Evolutionary conservation across 495 filamentous ascomycete genomes (phyloP).

Genomic region (Penicillium odoratum): DNA sequence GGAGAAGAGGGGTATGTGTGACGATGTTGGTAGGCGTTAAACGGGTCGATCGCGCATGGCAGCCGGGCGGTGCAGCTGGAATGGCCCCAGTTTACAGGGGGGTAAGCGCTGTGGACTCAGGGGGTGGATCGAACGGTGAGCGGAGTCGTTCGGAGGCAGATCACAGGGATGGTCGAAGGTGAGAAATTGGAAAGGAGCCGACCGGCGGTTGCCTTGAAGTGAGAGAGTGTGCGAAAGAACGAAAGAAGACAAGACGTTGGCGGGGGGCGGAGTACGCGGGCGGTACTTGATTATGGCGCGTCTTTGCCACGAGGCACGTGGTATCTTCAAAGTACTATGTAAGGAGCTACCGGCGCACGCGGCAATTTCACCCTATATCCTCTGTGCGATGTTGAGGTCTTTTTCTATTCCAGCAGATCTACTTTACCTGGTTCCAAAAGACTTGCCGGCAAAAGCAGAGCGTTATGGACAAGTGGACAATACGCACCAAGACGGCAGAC

Average conservation of each 20-base stretch:
- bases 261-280: conserved; percentile 22
- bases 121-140: background rate
- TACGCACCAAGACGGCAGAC: background rate
- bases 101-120: background rate
- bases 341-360: conserved; percentile 7
- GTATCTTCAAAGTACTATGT: conserved; percentile 22
- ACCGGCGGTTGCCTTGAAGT: conserved; percentile 32
- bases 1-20: conserved; percentile 6
- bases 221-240: conserved; percentile 13
- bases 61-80: conserved; percentile 20
- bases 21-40: conserved; percentile 8
- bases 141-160: background rate
- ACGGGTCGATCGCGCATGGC: conserved; percentile 35
- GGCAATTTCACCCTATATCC: background rate
- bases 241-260: conserved; percentile 7
- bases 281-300: conserved; percentile 19
- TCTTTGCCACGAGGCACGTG: conserved; percentile 23
- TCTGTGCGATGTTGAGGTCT: background rate
- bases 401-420: background rate
- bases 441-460: background rate
- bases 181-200: conserved; percentile 22
- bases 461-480: background rate
- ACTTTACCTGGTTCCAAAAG: background rate
- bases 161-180: background rate
- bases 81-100: conserved; percentile 18